Base-by-base conservation (phyloP, 805 yeast species). In the Candida maltosa region DNA sequence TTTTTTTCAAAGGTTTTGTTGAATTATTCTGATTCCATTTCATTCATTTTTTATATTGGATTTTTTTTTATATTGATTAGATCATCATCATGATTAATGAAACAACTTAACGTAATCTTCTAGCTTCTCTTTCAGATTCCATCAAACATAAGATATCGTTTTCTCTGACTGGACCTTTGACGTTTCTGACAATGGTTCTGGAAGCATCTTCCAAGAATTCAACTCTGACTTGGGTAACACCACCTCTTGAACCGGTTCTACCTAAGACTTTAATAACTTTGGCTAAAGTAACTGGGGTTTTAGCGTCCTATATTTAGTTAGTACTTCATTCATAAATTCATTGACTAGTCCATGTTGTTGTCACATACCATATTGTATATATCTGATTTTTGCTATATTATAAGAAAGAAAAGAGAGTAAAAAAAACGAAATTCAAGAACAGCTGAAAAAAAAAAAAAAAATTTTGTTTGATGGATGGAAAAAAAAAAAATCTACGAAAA, bases 171-270 rank as follows among this genome's bases (percentile, higher is more conserved):
- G 73, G 73, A 46, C 73, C 73, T 58, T 66, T 67, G 52, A 67
- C 73, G 59, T 67, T 67, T 65, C 73, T 66, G 58, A 67, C 73
- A 45, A 67, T 67, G 47, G 71, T 64, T 66, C 73, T 67, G 54
- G 71, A 54, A 39, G 70, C 49, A 47, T 66, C 73, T 56, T 67
- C 72, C 49, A 67, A 56, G 60, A 67, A 66, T 58, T 67, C 70
- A 46, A 67, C 73, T 62, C 73, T 62, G 51, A 67, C 73, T 56
- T 67, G 73, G 56, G 73, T 67, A 52, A 67, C 73, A 65, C 96
- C 96, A 85, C 97, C 97, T 79, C 97, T 91, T 72, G 98, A 91
- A 72, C 98, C 98, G 83, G 98, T 91, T 78, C 98, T 91, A 73
- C 97, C 97, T 75, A 91, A 82, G 73, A 91, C 97, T 80, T 91